Base-by-base conservation (phyloP, 1,284 basidiomycete species). In the Ganoderma meredithae region DNA sequence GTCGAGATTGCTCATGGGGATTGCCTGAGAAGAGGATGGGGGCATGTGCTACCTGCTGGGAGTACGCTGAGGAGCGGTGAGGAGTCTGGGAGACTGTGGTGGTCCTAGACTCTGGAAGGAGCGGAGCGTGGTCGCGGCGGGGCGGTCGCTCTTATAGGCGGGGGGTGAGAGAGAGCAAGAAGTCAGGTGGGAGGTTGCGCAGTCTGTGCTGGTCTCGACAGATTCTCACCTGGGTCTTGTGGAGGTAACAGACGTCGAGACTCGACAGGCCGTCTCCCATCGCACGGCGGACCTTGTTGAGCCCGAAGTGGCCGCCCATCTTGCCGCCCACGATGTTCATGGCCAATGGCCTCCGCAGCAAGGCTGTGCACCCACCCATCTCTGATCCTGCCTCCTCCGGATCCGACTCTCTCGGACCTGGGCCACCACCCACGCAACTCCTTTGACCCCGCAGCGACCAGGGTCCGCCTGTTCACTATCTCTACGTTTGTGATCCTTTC, bases 1-100 rank as follows among this genome's bases (percentile, higher is more conserved):
- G 70, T 78, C 77, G 60, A 69, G 41, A 69, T 70, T 72, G 69
- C 71, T 72, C 71, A 72, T 70, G 33, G 71, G 43, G 47, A 69
- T 64, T 10, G 47, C 40, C 61, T 64, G 61, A 43, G 33, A 36
- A 49, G 27, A 22, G 43, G 53, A 39, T 5, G 39, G 39, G 58
- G 58, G 40, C 58, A 60, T 41, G 58, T 43, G 58, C 58, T 25
- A 25, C 22, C 7, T 9, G 55, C 33, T 31, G 36, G 36, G 55
- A 33, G 36, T 22, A 22, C 17, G 36, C 55, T 58, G 1, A 58
- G 55, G 33, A 33, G 47, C 22, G 10, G n/a, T 49, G 22, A 49
- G 22, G 47, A 49, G 22, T 19, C 47, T 49, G 47, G 47, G 47
- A 49, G 47, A 10, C 22, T 49, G 47, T 49, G 47, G 47, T 25